Base-by-base conservation (phyloP, 495 filamentous ascomycete genomes). In the Aspergillus avenaceus region DNA sequence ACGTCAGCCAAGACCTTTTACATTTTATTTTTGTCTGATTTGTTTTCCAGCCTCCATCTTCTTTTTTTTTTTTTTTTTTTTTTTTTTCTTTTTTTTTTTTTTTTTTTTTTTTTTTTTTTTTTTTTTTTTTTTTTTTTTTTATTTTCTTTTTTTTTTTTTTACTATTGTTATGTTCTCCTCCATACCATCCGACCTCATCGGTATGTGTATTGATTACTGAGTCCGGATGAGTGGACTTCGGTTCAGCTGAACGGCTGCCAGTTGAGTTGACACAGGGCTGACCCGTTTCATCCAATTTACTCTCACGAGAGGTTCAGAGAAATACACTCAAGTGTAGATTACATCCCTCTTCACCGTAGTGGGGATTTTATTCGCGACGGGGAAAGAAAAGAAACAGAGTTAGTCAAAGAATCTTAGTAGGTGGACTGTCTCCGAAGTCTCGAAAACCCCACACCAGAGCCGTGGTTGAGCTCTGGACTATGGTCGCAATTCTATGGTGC, bases 1-100 rank as follows among this genome's bases (percentile, higher is more conserved):
- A 67, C 61, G 63, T 68, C 63, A 66, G 63, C 65, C 65, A 68
- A 68, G 41, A 31, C 21, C 12, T 23, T 19, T 11, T 38, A 12
- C 16, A 8, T 14, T 19, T 37, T 37, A 1, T n/a, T 3, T 37
- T 19, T 16, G 9, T 37, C n/a, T n/a, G n/a, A n/a, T n/a, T 16
- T 14, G 8, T 37, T 14, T 42, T 13, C 12, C 8, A 24, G 5
- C 22, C n/a, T 4, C 40, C 18, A 2, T 21, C 40, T 13, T 24
- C 12, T 53, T 45, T 25, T 50, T 26, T 32, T 54, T 26, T 36
- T 49, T 29, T 50, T 46, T 34, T 27, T 29, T 27, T 38, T 38
- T 36, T 8, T 21, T n/a, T n/a, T n/a, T n/a, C n/a, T n/a, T n/a
- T n/a, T n/a, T n/a, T n/a, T 38, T 9, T 2, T 2, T 4, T 18